Evolutionary conservation across 2,329 filamentous ascomycete species (phyloP), one percentile per base, ranked within the genome.

Genomic region (Ceratocystis destructans): DNA sequence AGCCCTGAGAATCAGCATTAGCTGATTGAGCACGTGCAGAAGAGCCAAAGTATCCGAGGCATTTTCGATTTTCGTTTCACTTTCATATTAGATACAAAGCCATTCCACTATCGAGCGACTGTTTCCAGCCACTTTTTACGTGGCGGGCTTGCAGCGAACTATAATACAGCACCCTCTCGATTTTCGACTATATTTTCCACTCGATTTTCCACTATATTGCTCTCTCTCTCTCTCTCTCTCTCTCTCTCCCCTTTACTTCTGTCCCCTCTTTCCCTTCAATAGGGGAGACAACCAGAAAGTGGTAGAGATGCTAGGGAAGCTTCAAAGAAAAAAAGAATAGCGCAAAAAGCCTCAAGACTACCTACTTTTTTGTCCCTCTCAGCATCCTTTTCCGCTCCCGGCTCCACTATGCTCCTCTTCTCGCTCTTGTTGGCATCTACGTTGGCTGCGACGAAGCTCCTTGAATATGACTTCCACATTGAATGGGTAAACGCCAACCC

Each of bases 401-500:
- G 33, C 3, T 12, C 12, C 53, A 15, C 53, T 3, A 65, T 65
- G 64, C 62, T 12, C 45, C 28, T 67, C 50, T 28, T 64, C 10
- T 25, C 22, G 2, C 28, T 67, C 12, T 22, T 69, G 2, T 31
- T 45, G 55, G 64, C 68, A 20, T 66, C 70, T 45, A 69, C 68
- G 45, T 69, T 72, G 53, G 73, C 76, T 12, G 69, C 69, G 7
- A 79, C 79, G 37, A 79, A 76, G 7, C 82, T 78, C 0, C 76
- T 85, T 65, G 79, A 77, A 3, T 83, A 87, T 71, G 79, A 89
- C 73, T 90, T 87, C 76, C 83, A 86, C 71, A 79, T 90, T 69
- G 82, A 80, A 67, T 91, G 88, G 88, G 83, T 89, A 10, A 81
- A 76, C 53, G 83, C 86, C 44, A 87, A 88, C 71, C 89, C 89